Conservation (phyloP, 2,329 filamentous ascomycete species). For the Colletotrichum tamarilloi region DNA sequence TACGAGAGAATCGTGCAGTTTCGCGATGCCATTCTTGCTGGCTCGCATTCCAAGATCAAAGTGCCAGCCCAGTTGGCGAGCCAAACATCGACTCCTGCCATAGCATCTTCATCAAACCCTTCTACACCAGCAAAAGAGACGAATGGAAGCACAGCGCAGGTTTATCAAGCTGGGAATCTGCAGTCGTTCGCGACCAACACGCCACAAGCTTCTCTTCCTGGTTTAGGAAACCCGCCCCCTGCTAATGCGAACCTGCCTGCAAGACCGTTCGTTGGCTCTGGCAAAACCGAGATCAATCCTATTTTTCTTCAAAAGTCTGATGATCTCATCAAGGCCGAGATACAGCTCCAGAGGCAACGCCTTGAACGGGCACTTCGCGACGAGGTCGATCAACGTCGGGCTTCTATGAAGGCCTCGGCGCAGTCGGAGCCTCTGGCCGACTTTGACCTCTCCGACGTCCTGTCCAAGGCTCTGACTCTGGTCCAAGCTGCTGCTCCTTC, state of each 20-base stretch:
- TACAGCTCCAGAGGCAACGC: conserved; percentile 81
- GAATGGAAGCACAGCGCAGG: conserved; percentile 16
- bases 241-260: conserved; percentile 48
- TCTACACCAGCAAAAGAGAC: conserved; percentile 16
- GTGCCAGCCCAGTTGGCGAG: conserved; percentile 54
- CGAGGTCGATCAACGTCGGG: conserved; percentile 74
- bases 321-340: conserved; percentile 83
- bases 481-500: conserved; percentile 75
- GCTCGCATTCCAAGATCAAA: conserved; percentile 75
- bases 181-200: conserved; percentile 50
- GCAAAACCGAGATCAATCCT: conserved; percentile 79
- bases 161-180: conserved; percentile 43
- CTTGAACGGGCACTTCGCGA: conserved; percentile 83
- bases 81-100: conserved; percentile 36
- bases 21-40: conserved; percentile 83
- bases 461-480: conserved; percentile 76
- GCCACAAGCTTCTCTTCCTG: conserved; percentile 46
- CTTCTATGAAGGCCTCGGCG: conserved; percentile 52
- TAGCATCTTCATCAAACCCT: conserved; percentile 37
- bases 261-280: conserved; percentile 55
- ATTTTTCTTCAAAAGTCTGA: conserved; percentile 89
- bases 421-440: conserved; percentile 68
- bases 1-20: conserved; percentile 86
- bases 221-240: conserved; percentile 37
- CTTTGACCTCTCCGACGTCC: conserved; percentile 78